Conservation (phyloP, 331 rosid species). For the Erythrophleum ivorense region DNA sequence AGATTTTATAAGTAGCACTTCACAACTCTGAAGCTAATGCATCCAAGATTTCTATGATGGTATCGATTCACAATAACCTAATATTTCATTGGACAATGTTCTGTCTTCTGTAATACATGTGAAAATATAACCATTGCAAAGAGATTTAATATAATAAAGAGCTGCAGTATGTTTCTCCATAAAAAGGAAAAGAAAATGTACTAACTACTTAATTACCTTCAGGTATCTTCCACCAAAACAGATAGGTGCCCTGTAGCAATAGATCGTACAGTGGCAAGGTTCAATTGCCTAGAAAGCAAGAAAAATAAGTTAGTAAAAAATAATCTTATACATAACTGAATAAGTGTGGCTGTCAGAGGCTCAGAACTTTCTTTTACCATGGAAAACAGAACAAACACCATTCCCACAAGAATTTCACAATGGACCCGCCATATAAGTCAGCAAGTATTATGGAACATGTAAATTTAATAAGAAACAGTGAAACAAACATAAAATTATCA, state of each 20-base stretch:
- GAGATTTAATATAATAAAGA: constrained; percentile 5
- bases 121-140: not conserved
- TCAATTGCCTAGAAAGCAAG: constrained; percentile 50
- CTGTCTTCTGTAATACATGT: not conserved
- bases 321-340: constrained; percentile 5
- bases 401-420: not conserved
- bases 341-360: not conserved
- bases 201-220: constrained; percentile 57
- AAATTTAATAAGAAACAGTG: not conserved
- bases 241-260: constrained; percentile 61
- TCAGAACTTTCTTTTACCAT: not conserved
- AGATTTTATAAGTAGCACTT: too few relatives aligned
- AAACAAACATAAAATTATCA: not conserved
- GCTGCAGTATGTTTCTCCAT: constrained; percentile 7
- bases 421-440: not conserved
- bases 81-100: not conserved
- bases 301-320: constrained; percentile 23
- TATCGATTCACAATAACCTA: not conserved
- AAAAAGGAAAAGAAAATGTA: not conserved
- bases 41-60: too few relatives aligned
- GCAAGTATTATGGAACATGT: not conserved
- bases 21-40: too few relatives aligned
- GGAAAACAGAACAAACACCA: constrained; percentile 8
- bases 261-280: constrained; percentile 68
- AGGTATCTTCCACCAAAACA: constrained; percentile 91